Base-by-base conservation (phyloP, 2,329 filamentous ascomycete species). In the Tympanopsis confertula region DNA sequence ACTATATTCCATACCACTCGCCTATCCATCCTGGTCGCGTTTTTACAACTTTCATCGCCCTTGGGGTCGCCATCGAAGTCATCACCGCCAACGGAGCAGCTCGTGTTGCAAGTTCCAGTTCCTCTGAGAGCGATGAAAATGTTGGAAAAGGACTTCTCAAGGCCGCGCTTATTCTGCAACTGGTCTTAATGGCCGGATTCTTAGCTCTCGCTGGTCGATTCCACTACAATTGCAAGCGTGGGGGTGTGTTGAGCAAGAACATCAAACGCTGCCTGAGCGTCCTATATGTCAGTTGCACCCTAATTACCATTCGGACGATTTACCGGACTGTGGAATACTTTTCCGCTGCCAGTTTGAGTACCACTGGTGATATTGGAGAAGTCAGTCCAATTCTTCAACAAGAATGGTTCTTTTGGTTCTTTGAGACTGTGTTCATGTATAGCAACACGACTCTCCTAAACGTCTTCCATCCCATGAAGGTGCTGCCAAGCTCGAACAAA, bases 1-100 rank as follows among this genome's bases (percentile, higher is more conserved):
- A 71, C 51, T 78, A 77, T 48, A 61, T 75, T 3, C 74, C 74
- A 0, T 72, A 77, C 48, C 62, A 71, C 40, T 63, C 74, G 0
- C 74, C 73, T 0, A 51, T 71, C 20, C 56, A 65, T 28, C 65
- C 67, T 0, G 56, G 59, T 17, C 53, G 59, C 19, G 62, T 69
- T 13, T 46, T 70, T 13, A 59, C 58, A 4, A 65, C 59, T 1
- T 71, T 71, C 42, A 62, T 59, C 13, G 56, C 55, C 22, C 44
- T 71, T 5, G 55, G 56, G 30, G 42, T 43, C 3, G 17, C 60
- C 1, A 50, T 65, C 30, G 62, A 64, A 40, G 47, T 50, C 4
- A 43, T 63, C 1, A 56, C 55, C 22, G 53, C 47, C 12, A 54
- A 55, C 20, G 57, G 57, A 30, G 51, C 56, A 22, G 40, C 49